Base-by-base conservation (phyloP, 2,329 filamentous ascomycete species). In the Pseudogymnoascus sp. region DNA sequence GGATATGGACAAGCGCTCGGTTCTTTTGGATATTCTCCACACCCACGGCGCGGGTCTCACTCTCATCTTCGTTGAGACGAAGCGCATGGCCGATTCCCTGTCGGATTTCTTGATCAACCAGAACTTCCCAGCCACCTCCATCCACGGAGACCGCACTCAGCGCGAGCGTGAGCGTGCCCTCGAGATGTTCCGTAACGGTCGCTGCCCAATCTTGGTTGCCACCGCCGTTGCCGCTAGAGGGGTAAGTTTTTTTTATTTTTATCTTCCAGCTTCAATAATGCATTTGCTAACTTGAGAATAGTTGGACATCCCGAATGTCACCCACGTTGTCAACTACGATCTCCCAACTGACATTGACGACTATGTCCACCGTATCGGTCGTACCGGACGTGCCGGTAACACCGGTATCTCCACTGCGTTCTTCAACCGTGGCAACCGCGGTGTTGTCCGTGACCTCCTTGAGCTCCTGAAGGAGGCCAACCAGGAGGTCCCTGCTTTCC, bases 391-490 rank as follows among this genome's bases (percentile, higher is more conserved):
- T 91, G 94, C 94, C 68, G 94, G 94, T 77, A 99, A 99, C 83
- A 97, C 93, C 72, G 94, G 94, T 88, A 88, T 96, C 69, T 91
- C 94, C 5, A 99, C 94, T 70, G 94, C 94, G 63, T 99, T 99
- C 84, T 97, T 99, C 88, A 99, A 99, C 85, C 93, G 94, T 74
- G 93, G 93, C 73, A 99, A 99, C 84, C 91, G 94, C 72, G 94
- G 94, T 79, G 91, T 99, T 69, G 94, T 97, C 67, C 90, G 94
- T 69, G 94, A 97, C 71, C 86, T 99, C 65, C 85, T 99, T 70
- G 94, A 99, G n/a, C 86, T 99, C 28, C 85, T 99, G 69, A 97
- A 97, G 83, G 94, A 99, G 78, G 94, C 94, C 69, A 96, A 99
- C 81, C 94, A 99, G 78, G 94, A 99, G 73, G 85, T 97, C 66